Conservation (phyloP, 768 basidiomycete species). For the Macrolepiota fuliginosa region DNA sequence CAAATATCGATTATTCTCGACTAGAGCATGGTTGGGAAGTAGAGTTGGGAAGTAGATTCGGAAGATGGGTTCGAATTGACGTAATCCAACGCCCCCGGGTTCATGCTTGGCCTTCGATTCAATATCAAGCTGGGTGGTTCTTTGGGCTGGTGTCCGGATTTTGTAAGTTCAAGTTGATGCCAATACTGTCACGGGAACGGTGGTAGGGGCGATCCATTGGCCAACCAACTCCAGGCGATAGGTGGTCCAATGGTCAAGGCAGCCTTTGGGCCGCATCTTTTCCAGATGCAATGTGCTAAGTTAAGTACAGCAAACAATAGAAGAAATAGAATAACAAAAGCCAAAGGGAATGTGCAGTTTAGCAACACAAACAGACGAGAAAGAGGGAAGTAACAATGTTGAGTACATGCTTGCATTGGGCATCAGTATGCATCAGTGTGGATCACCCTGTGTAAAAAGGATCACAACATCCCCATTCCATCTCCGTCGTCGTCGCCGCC, state of each 20-base stretch:
- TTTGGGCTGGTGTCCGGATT: neutral
- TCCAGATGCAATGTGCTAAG: neutral
- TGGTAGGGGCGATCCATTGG: neutral
- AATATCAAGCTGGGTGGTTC: neutral
- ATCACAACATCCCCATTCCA: constrained; percentile 68
- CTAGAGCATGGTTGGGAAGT: no score
- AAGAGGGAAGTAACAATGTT: neutral
- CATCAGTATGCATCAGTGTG: neutral
- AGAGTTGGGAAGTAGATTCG: no score
- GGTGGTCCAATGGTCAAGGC: no score
- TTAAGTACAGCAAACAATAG: neutral
- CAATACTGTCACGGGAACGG: neutral
- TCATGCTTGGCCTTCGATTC: no score
- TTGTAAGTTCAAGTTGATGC: neutral
- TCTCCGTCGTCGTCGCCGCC: constrained; percentile 71
- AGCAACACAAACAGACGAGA: neutral
- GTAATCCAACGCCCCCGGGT: no score
- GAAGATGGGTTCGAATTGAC: no score
- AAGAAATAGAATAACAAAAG: neutral
- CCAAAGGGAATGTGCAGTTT: neutral
- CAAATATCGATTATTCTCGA: no score
- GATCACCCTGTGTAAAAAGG: neutral
- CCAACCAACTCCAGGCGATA: neutral
- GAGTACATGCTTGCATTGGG: neutral
- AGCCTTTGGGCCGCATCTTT: neutral